Evolutionary conservation across 2,329 filamentous ascomycete species (phyloP).

Genomic region (Phaeosphaeriaceae sp.): DNA sequence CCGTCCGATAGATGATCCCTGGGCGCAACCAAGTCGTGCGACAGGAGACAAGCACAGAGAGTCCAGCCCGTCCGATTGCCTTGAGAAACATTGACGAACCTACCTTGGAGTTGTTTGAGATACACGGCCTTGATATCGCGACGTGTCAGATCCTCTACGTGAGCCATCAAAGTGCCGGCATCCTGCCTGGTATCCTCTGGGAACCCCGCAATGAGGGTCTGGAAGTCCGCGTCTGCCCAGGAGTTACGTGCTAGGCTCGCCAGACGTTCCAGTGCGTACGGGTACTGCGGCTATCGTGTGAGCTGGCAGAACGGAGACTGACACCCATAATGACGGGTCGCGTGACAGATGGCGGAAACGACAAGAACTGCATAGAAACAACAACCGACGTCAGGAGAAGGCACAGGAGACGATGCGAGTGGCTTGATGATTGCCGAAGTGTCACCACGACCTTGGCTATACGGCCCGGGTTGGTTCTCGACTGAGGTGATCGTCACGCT

Average conservation of each 20-base stretch:
- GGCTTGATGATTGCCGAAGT: conserved; percentile 30
- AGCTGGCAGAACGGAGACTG: conserved; percentile 20
- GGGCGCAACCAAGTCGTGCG: conserved; percentile 10
- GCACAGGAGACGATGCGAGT: conserved; percentile 33
- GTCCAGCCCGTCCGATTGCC: conserved; percentile 17
- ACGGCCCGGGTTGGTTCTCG: conserved; percentile 27
- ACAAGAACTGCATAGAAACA: conserved; percentile 19
- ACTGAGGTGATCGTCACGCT: conserved; percentile 33
- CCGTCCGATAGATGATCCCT: conserved; percentile 21
- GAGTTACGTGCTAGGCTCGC: conserved; percentile 68
- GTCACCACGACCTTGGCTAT: conserved; percentile 25
- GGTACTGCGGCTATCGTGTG: conserved; percentile 66
- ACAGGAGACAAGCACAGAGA: conserved; percentile 11
- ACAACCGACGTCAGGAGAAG: conserved; percentile 25
- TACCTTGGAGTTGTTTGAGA: conserved; percentile 75
- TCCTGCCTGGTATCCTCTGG: conserved; percentile 68
- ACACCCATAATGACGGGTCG: conserved; percentile 23
- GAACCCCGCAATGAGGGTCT: conserved; percentile 73
- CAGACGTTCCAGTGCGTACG: conserved; percentile 74
- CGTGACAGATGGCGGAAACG: conserved; percentile 37
- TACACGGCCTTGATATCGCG: conserved; percentile 78
- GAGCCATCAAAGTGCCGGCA: conserved; percentile 66
- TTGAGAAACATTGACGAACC: conserved; percentile 19
- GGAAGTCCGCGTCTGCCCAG: conserved; percentile 72
- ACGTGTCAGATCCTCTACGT: conserved; percentile 73